A percentile compares a stretch with the other conserved stretches of the same genome.
Evolutionary conservation across 768 basidiomycete genomes (phyloP).

Genomic region (Strobilomyces confusus): DNA sequence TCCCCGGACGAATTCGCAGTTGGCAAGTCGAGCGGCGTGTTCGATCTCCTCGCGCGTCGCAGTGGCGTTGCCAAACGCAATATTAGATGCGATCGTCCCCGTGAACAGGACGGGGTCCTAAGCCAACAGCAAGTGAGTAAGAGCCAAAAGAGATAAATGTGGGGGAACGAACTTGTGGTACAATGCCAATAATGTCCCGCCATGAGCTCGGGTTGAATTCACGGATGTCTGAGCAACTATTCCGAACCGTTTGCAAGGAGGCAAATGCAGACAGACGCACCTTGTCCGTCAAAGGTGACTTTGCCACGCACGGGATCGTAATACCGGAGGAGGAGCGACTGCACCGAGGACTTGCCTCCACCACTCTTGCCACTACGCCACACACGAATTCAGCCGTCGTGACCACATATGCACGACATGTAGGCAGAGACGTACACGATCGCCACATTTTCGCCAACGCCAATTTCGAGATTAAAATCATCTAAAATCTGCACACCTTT

Average conservation of each 20-base stretch:
- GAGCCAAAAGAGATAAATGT: too few relatives aligned
- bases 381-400: background rate
- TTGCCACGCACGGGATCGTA: conserved; percentile 85
- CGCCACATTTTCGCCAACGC: conserved; percentile 83
- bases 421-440: conserved; percentile 66
- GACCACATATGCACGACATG: background rate
- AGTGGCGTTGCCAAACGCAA: conserved; percentile 76
- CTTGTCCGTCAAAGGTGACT: conserved; percentile 83
- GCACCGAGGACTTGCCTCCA: conserved; percentile 90
- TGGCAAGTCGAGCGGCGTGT: conserved; percentile 82
- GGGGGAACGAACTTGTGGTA: conserved; percentile 60
- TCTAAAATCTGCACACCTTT: conserved; percentile 77
- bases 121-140: background rate
- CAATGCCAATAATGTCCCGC: conserved; percentile 87
- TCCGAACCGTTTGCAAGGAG: too few relatives aligned
- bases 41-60: conserved; percentile 84
- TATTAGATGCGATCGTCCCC: conserved; percentile 93
- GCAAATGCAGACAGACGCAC: conserved; percentile 35
- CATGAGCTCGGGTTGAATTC: conserved; percentile 84
- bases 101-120: conserved; percentile 83
- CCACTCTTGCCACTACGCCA: conserved; percentile 78
- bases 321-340: conserved; percentile 81
- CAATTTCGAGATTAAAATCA: conserved; percentile 76
- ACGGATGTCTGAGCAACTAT: conserved; percentile 59
- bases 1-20: conserved; percentile 95